These are phyloP conservation scores for Chaetomiaceae sp. DNA, from an alignment of 2,329 filamentous ascomycete genomes.

Conservation along the genomic window DNA sequence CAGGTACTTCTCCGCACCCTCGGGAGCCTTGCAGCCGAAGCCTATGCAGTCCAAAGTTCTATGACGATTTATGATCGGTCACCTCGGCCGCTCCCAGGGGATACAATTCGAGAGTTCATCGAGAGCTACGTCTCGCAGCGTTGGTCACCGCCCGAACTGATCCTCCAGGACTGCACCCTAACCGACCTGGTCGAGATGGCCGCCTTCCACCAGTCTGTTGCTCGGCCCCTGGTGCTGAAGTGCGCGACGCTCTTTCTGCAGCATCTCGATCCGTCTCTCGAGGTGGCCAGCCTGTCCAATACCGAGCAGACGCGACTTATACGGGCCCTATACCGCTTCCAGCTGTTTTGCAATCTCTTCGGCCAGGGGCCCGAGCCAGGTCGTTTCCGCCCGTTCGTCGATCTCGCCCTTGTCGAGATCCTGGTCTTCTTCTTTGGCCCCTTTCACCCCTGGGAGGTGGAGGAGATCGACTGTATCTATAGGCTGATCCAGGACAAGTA, in stretches of 20 bases:
- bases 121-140: neutral
- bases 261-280: neutral
- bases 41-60: conserved; percentile 9
- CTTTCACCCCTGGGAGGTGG: neutral
- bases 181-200: neutral
- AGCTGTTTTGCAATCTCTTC: conserved; percentile 15
- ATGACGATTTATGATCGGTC: neutral
- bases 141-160: neutral
- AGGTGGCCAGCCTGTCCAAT: neutral
- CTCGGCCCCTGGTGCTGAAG: neutral
- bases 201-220: neutral
- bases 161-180: neutral
- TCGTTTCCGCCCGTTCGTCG: neutral
- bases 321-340: conserved; percentile 19
- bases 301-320: conserved; percentile 8
- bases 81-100: neutral
- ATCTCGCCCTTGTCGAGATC: neutral
- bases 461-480: conserved; percentile 5
- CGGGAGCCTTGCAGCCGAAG: conserved; percentile 16
- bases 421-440: neutral
- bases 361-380: neutral
- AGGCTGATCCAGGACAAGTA: neutral
- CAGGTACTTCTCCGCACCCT: conserved; percentile 19
- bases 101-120: neutral
- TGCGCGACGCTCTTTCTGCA: neutral